phyloP scores from a whole-genome alignment of 176 grass and related monocot species.

The Canna indica region DNA sequence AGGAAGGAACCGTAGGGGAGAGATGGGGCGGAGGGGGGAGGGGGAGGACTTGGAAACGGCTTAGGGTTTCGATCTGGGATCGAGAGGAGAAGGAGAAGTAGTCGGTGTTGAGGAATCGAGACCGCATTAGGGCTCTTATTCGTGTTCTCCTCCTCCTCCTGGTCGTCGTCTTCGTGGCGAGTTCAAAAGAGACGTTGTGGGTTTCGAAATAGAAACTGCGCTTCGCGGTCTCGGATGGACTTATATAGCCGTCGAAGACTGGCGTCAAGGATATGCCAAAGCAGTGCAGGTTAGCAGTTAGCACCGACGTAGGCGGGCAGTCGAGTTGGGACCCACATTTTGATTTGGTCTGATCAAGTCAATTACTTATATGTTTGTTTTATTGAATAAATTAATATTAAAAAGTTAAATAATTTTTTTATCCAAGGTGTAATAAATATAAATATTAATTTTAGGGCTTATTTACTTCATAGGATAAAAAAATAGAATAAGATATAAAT shows the following conservation, averaged over 20 bases:
- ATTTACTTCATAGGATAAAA: too few species aligned
- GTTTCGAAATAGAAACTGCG: neutral
- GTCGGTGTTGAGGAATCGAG: conserved; percentile 67
- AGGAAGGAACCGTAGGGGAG: conserved; percentile 10
- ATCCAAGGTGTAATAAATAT: too few species aligned
- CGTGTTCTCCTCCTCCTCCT: neutral
- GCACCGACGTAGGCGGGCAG: neutral
- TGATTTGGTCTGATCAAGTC: too few species aligned
- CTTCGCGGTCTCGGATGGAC: neutral
- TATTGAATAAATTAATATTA: too few species aligned
- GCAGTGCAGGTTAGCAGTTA: neutral
- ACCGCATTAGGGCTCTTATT: conserved; percentile 33
- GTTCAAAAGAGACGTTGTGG: neutral
- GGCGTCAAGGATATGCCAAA: neutral
- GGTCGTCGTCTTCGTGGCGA: neutral
- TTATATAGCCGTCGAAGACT: neutral
- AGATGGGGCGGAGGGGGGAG: conserved; percentile 50
- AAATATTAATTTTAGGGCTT: too few species aligned
- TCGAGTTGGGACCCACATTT: too few species aligned
- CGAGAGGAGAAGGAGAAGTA: conserved; percentile 44
- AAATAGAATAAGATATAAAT: too few species aligned
- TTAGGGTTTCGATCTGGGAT: conserved; percentile 26
- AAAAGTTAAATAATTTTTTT: too few species aligned
- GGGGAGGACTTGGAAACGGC: conserved; percentile 31
- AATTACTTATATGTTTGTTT: too few species aligned